Base-by-base conservation (phyloP, 2,329 filamentous ascomycete genomes). In the Aspergillus calidoustus region DNA sequence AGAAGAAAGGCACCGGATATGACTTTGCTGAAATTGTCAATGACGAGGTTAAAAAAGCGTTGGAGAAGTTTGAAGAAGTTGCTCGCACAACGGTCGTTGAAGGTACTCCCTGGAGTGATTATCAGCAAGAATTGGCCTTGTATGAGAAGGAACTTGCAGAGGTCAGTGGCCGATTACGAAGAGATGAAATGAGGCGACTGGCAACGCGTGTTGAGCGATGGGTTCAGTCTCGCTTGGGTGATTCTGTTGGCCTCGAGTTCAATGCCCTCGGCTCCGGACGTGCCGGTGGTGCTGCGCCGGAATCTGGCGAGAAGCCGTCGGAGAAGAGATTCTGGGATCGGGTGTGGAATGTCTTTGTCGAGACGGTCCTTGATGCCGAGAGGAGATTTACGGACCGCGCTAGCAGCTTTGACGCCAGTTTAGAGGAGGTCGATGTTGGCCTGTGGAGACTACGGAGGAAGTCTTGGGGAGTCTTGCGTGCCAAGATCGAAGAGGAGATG, bases 261-360 rank as follows among this genome's bases (percentile, higher is more conserved):
- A 98, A 97, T 81, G 95, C 93, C 74, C 86, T 98, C 53, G 94
- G 94, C 4, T 95, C 92, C 41, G 93, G 93, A 15, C 87, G 93
- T 71, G 92, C 87, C 57, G 93, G 93, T 7, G 87, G 87, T 54
- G 92, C 91, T 57, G 92, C 92, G 0, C 91, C 93, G 0, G 92
- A 93, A 71, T 83, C 84, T 4, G 91, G 89, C 2, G 89, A 92
- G 61, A 92, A 90, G 77, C 88, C 90, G 1, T 72, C 83, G 0
- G 94, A 98, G 77, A 93, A 91, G 75, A 90, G 93, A 59, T 87
- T 99, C 17, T 99, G 96, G 95, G 95, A 99, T 74, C 89, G 94
- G 44, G 90, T 99, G 71, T 99, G 95, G 95, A 86, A 79, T 34
- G 86, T 92, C 41, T 99, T 99, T 72, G 89, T 87, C 7, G 86